Percentiles rank a stretch among this genome's conserved stretches.
Evolutionary conservation across 1,139 yeast genomes (phyloP).

Genomic region (Saccharomyces uvarum): DNA sequence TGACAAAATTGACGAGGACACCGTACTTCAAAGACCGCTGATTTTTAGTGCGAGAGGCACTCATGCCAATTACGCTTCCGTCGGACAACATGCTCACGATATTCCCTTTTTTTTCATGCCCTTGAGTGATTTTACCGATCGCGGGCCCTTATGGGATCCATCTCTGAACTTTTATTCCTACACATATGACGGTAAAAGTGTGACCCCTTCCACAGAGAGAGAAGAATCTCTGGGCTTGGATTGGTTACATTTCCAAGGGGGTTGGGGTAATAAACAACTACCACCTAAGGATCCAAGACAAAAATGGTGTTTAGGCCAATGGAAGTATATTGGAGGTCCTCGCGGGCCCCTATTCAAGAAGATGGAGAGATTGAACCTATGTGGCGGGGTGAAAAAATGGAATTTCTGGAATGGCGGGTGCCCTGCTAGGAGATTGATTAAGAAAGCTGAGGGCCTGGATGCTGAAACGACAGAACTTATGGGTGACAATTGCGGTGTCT

Average conservation of each 20-base stretch:
- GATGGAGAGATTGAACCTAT: slow-evolving; percentile 55
- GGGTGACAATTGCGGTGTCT: slow-evolving; percentile 40
- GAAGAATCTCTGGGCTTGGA: slow-evolving; percentile 53
- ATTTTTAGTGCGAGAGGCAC: slow-evolving; percentile 88
- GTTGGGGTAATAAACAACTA: slow-evolving; percentile 80
- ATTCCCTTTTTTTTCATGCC: slow-evolving; percentile 67
- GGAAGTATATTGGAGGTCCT: slow-evolving; percentile 86
- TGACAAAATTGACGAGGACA: slow-evolving; percentile 6
- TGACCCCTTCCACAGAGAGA: slow-evolving; percentile 28
- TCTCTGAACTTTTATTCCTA: slow-evolving; percentile 69
- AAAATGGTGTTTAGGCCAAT: slow-evolving; percentile 75
- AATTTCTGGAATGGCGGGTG: slow-evolving; percentile 55
- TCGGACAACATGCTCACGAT: slow-evolving; percentile 90
- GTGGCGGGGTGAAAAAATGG: slow-evolving; percentile 85
- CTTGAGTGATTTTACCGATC: slow-evolving; percentile 79
- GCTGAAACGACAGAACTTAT: slow-evolving; percentile 56
- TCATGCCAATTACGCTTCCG: slow-evolving; percentile 90
- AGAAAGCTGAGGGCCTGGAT: slow-evolving; percentile 64
- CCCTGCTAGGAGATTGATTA: slow-evolving; percentile 58
- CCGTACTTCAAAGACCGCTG: slow-evolving; percentile 44
- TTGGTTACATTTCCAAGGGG: slow-evolving; percentile 74
- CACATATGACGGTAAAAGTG: slow-evolving; percentile 42
- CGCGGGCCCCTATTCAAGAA: slow-evolving; percentile 78
- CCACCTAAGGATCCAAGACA: slow-evolving; percentile 64
- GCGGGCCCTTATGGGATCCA: slow-evolving; percentile 93